Evolutionary conservation across 805 yeast species (phyloP).

Genomic region (Candida piceae): DNA sequence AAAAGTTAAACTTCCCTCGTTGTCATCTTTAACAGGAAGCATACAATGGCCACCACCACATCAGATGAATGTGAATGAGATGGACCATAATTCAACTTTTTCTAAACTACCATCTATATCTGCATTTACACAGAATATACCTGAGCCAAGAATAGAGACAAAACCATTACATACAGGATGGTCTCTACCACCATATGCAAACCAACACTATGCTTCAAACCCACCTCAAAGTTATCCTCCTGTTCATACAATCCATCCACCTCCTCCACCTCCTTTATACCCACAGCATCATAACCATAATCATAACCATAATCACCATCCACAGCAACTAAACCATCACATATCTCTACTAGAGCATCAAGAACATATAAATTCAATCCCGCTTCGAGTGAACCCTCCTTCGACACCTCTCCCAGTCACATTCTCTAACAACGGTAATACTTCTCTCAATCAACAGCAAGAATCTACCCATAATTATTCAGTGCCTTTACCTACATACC

Average conservation of each 20-base stretch:
- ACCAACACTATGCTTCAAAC: not conserved
- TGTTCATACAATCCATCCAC: not conserved
- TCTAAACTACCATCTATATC: constrained; percentile 4
- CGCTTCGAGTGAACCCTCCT: too few species aligned
- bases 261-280: not conserved
- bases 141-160: not conserved
- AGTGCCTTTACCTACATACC: too few species aligned
- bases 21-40: constrained; percentile 12
- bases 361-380: too few species aligned
- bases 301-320: not conserved
- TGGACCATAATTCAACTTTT: constrained; percentile 5
- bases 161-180: not conserved
- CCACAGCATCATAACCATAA: not conserved
- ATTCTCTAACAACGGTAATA: too few species aligned
- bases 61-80: constrained; percentile 2
- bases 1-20: constrained; percentile 12
- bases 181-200: not conserved
- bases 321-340: not conserved
- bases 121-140: not conserved
- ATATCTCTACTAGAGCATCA: too few species aligned
- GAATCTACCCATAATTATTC: too few species aligned
- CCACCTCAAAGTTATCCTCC: not conserved
- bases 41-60: constrained; percentile 8
- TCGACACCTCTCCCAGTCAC: too few species aligned
- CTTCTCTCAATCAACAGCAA: too few species aligned